phyloP scores from a whole-genome alignment of 1,284 basidiomycete genomes.

The Cryptococcus sp. region DNA sequence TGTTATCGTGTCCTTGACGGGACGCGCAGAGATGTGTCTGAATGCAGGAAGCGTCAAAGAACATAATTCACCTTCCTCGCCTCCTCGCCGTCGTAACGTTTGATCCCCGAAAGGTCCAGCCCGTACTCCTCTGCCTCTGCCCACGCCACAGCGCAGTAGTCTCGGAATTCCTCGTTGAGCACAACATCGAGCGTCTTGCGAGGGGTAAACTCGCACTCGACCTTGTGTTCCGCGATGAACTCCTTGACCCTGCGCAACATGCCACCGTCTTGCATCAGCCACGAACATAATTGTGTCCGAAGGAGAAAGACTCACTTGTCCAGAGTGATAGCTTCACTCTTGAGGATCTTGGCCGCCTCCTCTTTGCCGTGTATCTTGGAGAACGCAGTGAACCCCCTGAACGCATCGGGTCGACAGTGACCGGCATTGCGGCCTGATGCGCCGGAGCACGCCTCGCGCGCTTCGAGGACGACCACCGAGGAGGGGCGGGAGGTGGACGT shows the following conservation, averaged over 20 bases:
- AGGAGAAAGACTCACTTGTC: constrained; percentile 14
- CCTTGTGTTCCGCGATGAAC: constrained; percentile 26
- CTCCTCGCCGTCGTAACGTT: constrained; percentile 8
- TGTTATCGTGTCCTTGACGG: neutral
- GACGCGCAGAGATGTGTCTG: neutral
- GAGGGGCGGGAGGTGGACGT: constrained; percentile 13
- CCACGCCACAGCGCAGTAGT: constrained; percentile 21
- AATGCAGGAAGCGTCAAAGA: neutral
- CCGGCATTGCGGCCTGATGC: constrained; percentile 47
- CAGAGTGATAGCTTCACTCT: constrained; percentile 25
- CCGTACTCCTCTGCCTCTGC: constrained; percentile 11
- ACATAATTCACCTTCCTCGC: constrained; percentile 14
- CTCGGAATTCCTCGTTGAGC: constrained; percentile 31
- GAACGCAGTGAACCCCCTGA: constrained; percentile 29
- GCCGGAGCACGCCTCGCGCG: constrained; percentile 44
- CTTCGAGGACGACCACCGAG: constrained; percentile 40
- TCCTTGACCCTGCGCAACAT: constrained; percentile 19
- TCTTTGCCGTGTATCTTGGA: constrained; percentile 29
- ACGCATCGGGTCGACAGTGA: constrained; percentile 39
- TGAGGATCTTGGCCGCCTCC: constrained; percentile 28
- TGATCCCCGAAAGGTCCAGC: constrained; percentile 5
- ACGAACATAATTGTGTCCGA: neutral
- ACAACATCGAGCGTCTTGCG: constrained; percentile 34
- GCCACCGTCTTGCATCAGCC: neutral
- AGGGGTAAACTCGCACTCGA: constrained; percentile 36